Percentiles rank a stretch among this genome's conserved stretches.
These are phyloP conservation scores for Erigeron philadelphicus DNA, from an alignment of 140 eudicot species.

Conservation along the genomic window DNA sequence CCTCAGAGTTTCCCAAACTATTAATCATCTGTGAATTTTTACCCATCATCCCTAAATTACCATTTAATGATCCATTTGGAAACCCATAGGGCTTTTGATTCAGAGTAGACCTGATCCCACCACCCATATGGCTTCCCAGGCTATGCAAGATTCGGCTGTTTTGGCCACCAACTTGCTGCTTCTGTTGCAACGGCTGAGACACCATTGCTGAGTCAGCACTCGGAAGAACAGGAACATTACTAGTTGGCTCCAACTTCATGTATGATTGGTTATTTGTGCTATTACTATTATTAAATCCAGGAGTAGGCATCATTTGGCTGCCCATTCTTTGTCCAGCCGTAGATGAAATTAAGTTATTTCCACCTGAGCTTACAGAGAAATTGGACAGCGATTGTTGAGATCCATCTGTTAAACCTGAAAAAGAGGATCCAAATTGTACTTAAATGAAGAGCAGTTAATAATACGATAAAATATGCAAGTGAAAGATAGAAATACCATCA, in stretches of 20 bases:
- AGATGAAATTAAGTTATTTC: constrained; percentile 39
- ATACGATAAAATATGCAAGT: constrained; percentile 13
- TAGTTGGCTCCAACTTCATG: constrained; percentile 48
- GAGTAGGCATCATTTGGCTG: constrained; percentile 96
- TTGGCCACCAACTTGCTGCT: constrained; percentile 66
- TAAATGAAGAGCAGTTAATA: constrained; percentile 12
- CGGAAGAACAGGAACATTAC: constrained; percentile 42
- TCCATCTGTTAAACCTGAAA: constrained; percentile 43
- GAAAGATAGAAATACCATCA: constrained; percentile 8
- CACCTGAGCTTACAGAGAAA: constrained; percentile 37
- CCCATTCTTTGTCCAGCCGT: constrained; percentile 51
- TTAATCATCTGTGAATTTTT: constrained; percentile 47
- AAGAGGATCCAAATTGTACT: constrained; percentile 21
- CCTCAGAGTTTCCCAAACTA: constrained; percentile 57
- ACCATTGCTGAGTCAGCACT: constrained; percentile 48
- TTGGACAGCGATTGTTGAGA: constrained; percentile 55
- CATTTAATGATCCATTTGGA: constrained; percentile 53
- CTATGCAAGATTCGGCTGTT: constrained; percentile 75
- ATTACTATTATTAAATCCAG: constrained; percentile 54
- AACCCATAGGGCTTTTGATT: constrained; percentile 55
- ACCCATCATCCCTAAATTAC: constrained; percentile 55
- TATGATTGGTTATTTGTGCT: constrained; percentile 40
- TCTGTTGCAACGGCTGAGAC: constrained; percentile 62
- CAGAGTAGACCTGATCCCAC: constrained; percentile 66
- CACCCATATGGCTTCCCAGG: constrained; percentile 73